These are phyloP conservation scores for Polytolypa hystricis DNA, from an alignment of 2,329 filamentous ascomycete genomes.

Conservation along the genomic window DNA sequence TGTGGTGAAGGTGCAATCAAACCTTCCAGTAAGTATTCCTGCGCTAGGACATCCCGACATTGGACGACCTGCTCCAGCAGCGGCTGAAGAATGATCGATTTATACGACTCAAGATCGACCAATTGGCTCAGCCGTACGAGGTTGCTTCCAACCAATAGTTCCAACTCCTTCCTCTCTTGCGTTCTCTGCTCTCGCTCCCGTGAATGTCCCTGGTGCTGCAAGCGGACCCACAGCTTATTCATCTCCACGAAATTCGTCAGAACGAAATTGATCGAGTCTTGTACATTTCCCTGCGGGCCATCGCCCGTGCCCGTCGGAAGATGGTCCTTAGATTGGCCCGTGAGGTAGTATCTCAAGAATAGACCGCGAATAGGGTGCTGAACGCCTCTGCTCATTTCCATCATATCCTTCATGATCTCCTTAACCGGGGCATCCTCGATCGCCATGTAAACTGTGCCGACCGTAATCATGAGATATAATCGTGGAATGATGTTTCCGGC, in stretches of 20 bases:
- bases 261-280: slow-evolving; percentile 96
- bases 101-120: slow-evolving; percentile 91
- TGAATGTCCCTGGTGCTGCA: slow-evolving; percentile 96
- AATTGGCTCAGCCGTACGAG: slow-evolving; percentile 89
- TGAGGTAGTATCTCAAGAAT: slow-evolving; percentile 92
- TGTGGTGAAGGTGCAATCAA: slow-evolving; percentile 10
- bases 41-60: slow-evolving; percentile 89
- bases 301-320: slow-evolving; percentile 73
- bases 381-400: slow-evolving; percentile 98
- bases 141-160: slow-evolving; percentile 92
- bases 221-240: slow-evolving; percentile 98
- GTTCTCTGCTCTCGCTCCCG: slow-evolving; percentile 86
- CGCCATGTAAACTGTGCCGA: slow-evolving; percentile 97
- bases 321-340: slow-evolving; percentile 83
- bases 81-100: slow-evolving; percentile 75
- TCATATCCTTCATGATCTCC: slow-evolving; percentile 99
- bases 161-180: slow-evolving; percentile 87
- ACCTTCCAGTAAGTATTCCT: slow-evolving; percentile 90
- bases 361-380: slow-evolving; percentile 93
- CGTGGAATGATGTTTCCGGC: slow-evolving; percentile 95
- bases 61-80: slow-evolving; percentile 95
- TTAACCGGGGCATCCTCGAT: slow-evolving; percentile 97
- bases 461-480: slow-evolving; percentile 97
- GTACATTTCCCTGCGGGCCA: slow-evolving; percentile 86
- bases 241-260: slow-evolving; percentile 99